Evolutionary conservation across 1,284 basidiomycete genomes (phyloP).

Genomic region (Rhodotorula sp.): DNA sequence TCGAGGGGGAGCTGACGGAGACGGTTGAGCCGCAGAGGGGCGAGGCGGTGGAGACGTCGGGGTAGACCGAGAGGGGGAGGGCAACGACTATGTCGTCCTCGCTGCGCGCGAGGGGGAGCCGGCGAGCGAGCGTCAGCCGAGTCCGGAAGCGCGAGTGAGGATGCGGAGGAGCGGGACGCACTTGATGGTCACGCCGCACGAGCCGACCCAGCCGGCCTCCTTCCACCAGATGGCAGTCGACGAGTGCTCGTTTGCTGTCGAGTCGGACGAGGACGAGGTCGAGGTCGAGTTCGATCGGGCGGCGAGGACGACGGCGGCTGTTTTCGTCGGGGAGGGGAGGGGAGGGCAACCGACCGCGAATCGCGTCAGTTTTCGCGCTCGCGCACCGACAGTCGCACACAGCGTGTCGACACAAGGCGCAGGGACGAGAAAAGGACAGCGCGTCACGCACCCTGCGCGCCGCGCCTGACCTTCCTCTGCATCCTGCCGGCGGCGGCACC

Average conservation of each 20-base stretch:
- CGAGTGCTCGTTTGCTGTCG: background rate
- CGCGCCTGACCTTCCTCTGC: slow-evolving; percentile 18
- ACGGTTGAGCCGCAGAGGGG: slow-evolving; percentile 24
- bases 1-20: slow-evolving; percentile 9
- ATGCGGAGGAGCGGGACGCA: background rate
- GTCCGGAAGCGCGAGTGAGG: too few species aligned
- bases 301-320: background rate
- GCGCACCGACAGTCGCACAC: background rate
- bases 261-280: background rate
- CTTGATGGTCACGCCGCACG: slow-evolving; percentile 21
- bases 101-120: background rate
- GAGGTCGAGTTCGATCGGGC: background rate
- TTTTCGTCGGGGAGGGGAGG: too few species aligned
- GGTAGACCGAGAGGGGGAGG: slow-evolving; percentile 26
- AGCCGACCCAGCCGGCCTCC: slow-evolving; percentile 20
- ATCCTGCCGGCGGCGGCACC: background rate
- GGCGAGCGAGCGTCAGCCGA: background rate
- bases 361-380: background rate
- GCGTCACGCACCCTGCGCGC: background rate
- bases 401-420: background rate
- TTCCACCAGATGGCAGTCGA: slow-evolving; percentile 25
- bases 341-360: background rate
- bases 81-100: slow-evolving; percentile 8
- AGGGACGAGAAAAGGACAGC: too few species aligned
- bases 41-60: slow-evolving; percentile 8